phyloP scores from a whole-genome alignment of 2,329 filamentous ascomycete species.

The Trichoderma citrinoviride region DNA sequence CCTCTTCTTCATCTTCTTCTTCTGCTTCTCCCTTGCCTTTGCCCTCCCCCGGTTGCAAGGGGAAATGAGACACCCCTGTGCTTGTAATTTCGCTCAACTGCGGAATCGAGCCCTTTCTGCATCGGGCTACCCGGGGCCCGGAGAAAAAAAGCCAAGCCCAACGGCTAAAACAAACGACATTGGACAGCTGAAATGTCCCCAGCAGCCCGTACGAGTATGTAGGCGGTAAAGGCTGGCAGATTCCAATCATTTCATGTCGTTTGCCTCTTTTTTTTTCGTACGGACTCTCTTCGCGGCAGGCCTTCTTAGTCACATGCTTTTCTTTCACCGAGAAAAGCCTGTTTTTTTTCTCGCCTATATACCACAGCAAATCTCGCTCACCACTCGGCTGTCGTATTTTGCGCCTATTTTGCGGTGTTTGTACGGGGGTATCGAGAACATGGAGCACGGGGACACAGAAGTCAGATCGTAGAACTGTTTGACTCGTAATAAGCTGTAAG shows the following conservation, averaged over 20 bases:
- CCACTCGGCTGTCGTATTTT: no score
- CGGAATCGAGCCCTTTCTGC: conserved; percentile 11
- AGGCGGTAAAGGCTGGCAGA: conserved; percentile 11
- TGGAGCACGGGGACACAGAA: no score
- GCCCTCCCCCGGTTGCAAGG: neutral
- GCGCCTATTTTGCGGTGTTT: no score
- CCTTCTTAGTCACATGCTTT: neutral
- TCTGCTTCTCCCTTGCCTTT: neutral
- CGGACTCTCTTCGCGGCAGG: neutral
- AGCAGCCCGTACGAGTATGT: no score
- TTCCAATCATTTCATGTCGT: no score
- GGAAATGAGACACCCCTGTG: conserved; percentile 15
- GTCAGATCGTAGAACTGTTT: no score
- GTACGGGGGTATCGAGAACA: no score
- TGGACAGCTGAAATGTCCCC: no score
- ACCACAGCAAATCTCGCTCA: no score
- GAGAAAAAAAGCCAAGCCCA: conserved; percentile 10
- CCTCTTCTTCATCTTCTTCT: neutral
- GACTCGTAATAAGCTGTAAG: no score
- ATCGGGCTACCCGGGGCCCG: conserved; percentile 4
- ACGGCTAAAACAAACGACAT: neutral
- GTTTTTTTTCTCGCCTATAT: neutral
- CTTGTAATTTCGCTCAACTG: conserved; percentile 8
- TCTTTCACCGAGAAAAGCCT: neutral
- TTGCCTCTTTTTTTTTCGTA: no score